These are phyloP conservation scores for Salix brachista DNA, from an alignment of 345 rosid species.

Conservation along the genomic window DNA sequence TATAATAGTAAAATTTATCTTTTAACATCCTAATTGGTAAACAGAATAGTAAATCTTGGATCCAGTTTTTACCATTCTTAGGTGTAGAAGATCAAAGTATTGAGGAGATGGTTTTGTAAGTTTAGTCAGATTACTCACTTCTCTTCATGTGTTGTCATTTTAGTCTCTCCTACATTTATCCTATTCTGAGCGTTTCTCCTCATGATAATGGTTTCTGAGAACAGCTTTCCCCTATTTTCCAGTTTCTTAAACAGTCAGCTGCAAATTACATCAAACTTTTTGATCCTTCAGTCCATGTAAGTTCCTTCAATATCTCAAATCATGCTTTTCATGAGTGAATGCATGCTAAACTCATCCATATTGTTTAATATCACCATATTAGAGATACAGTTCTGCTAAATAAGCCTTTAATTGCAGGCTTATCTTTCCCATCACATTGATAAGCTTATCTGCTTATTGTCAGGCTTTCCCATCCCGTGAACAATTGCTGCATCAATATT, in stretches of 20 bases:
- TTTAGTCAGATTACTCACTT: not conserved
- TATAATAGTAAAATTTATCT: not conserved
- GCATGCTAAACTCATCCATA: slow-evolving; percentile 3
- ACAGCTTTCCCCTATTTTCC: slow-evolving; percentile 20
- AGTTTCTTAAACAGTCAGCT: slow-evolving; percentile 79
- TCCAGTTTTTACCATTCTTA: not conserved
- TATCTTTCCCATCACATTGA: slow-evolving; percentile 11
- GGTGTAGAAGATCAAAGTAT: not conserved
- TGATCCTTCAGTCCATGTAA: slow-evolving; percentile 81
- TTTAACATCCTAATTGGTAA: not conserved
- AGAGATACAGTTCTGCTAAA: not conserved
- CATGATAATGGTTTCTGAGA: slow-evolving; percentile 11
- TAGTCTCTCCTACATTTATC: not conserved
- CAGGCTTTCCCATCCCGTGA: slow-evolving; percentile 67
- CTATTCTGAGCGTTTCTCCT: not conserved
- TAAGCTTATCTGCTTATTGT: slow-evolving; percentile 16
- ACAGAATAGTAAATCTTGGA: not conserved
- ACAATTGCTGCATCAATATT: slow-evolving; percentile 68
- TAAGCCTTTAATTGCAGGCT: not conserved
- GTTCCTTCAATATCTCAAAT: slow-evolving; percentile 18
- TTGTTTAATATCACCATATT: slow-evolving; percentile 8
- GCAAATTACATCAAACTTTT: slow-evolving; percentile 57
- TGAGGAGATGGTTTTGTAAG: not conserved
- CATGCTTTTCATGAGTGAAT: slow-evolving; percentile 1
- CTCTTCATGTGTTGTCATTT: not conserved